phyloP scores from a whole-genome alignment of 768 basidiomycete genomes.

The Termitomyces sp. region DNA sequence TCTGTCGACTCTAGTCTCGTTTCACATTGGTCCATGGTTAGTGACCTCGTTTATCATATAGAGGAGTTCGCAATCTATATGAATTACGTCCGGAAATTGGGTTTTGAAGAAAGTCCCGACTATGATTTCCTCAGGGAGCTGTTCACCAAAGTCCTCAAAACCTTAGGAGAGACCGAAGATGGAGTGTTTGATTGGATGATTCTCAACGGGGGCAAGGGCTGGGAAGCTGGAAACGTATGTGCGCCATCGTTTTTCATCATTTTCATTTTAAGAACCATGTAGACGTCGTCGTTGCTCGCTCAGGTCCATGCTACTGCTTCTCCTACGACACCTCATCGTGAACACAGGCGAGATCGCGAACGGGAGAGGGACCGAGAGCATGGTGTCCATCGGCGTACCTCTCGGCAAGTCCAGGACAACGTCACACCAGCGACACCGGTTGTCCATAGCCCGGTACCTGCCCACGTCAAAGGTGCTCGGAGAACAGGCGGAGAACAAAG shows the following conservation, averaged over 20 bases:
- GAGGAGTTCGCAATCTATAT: slow-evolving; percentile 99
- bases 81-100: slow-evolving; percentile 98
- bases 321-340: slow-evolving; percentile 48
- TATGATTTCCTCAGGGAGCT: slow-evolving; percentile 97
- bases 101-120: slow-evolving; percentile 96
- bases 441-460: slow-evolving; percentile 60
- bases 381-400: slow-evolving; percentile 42
- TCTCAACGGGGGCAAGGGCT: slow-evolving; percentile 89
- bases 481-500: slow-evolving; percentile 46
- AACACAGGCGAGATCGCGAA: slow-evolving; percentile 54
- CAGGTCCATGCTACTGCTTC: slow-evolving; percentile 50
- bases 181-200: slow-evolving; percentile 96
- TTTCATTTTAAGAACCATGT: slow-evolving; percentile 7
- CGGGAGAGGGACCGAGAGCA: slow-evolving; percentile 51
- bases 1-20: slow-evolving; percentile 21
- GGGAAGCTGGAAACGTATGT: slow-evolving; percentile 85
- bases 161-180: slow-evolving; percentile 83
- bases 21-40: not conserved
- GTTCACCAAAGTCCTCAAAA: slow-evolving; percentile 88
- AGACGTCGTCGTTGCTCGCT: slow-evolving; percentile 39
- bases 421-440: slow-evolving; percentile 50
- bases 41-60: slow-evolving; percentile 50
- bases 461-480: slow-evolving; percentile 53
- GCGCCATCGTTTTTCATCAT: slow-evolving; percentile 2
- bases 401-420: slow-evolving; percentile 52